Evolutionary conservation across 2,329 filamentous ascomycete species (phyloP).

Genomic region (Dactylonectria estremocensis): DNA sequence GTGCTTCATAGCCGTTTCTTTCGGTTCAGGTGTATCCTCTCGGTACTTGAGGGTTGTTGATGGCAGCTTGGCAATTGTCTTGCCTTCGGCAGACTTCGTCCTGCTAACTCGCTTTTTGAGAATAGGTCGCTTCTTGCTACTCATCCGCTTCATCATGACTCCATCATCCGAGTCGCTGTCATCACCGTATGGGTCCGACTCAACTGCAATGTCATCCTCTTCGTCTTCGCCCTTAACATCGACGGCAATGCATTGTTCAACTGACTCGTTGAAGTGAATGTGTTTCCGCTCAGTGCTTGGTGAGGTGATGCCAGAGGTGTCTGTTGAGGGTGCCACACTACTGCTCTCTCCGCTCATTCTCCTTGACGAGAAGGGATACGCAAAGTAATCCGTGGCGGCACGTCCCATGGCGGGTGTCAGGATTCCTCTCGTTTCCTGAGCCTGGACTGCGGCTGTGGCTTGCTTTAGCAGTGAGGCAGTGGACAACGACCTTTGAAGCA

Average conservation of each 20-base stretch:
- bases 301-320: slow-evolving; percentile 79
- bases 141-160: slow-evolving; percentile 84
- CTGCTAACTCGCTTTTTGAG: slow-evolving; percentile 56
- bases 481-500: slow-evolving; percentile 91
- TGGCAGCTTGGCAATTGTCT: slow-evolving; percentile 89
- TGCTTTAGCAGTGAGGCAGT: slow-evolving; percentile 92
- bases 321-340: slow-evolving; percentile 73
- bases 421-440: slow-evolving; percentile 76
- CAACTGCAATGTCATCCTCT: slow-evolving; percentile 79
- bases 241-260: slow-evolving; percentile 95
- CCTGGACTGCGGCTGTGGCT: slow-evolving; percentile 87
- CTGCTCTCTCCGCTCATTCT: slow-evolving; percentile 75
- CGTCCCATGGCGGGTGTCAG: slow-evolving; percentile 72
- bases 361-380: slow-evolving; percentile 74
- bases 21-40: slow-evolving; percentile 80
- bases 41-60: slow-evolving; percentile 90
- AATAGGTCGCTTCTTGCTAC: slow-evolving; percentile 69
- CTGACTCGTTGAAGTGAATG: slow-evolving; percentile 97
- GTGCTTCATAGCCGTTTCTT: slow-evolving; percentile 75
- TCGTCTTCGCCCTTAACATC: slow-evolving; percentile 86
- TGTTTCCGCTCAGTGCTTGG: slow-evolving; percentile 81
- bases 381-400: slow-evolving; percentile 78
- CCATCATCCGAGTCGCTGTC: slow-evolving; percentile 83
- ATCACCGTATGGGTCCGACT: slow-evolving; percentile 66
- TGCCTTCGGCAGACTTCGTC: slow-evolving; percentile 74